Evolutionary conservation across 768 basidiomycete genomes (phyloP).

Genomic region (Pleurotus giganteus): DNA sequence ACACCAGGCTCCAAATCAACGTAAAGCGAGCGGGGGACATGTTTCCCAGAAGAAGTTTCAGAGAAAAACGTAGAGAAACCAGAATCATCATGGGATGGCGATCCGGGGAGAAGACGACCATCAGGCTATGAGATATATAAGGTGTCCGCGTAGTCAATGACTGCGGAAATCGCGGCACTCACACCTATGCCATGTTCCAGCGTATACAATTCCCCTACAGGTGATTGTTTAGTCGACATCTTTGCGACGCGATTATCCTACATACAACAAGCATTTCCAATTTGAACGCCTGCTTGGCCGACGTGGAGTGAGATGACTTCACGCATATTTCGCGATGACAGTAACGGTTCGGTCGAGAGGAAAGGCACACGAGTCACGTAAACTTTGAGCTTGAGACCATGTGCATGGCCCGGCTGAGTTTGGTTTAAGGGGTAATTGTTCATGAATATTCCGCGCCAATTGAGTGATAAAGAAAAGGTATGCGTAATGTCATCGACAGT

Average conservation of each 20-base stretch:
- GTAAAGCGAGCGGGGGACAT: conserved; percentile 96
- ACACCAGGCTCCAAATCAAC: conserved; percentile 94
- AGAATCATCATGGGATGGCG: conserved; percentile 67
- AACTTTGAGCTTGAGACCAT: not conserved
- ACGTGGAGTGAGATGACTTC: conserved; percentile 97
- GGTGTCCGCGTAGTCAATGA: not conserved
- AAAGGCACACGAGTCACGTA: conserved; percentile 11
- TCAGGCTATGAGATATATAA: conserved; percentile 65
- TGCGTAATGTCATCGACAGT: conserved; percentile 23
- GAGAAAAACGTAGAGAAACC: conserved; percentile 99
- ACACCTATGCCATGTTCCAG: conserved; percentile 96
- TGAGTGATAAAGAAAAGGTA: conserved; percentile 21
- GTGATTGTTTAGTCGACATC: conserved; percentile 21
- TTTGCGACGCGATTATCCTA: conserved; percentile 20
- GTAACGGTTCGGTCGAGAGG: conserved; percentile 3
- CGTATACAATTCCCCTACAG: conserved; percentile 93
- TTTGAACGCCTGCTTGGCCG: conserved; percentile 95
- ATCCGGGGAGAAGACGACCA: conserved; percentile 76
- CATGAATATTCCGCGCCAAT: conserved; percentile 28
- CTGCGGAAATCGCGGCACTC: conserved; percentile 32
- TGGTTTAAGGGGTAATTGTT: conserved; percentile 7
- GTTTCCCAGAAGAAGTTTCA: conserved; percentile 89
- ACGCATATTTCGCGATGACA: conserved; percentile 53
- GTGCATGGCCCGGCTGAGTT: not conserved
- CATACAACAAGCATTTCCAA: conserved; percentile 95